phyloP scores from a whole-genome alignment of 2,329 filamentous ascomycete genomes.

The Teratosphaeriaceae sp. region DNA sequence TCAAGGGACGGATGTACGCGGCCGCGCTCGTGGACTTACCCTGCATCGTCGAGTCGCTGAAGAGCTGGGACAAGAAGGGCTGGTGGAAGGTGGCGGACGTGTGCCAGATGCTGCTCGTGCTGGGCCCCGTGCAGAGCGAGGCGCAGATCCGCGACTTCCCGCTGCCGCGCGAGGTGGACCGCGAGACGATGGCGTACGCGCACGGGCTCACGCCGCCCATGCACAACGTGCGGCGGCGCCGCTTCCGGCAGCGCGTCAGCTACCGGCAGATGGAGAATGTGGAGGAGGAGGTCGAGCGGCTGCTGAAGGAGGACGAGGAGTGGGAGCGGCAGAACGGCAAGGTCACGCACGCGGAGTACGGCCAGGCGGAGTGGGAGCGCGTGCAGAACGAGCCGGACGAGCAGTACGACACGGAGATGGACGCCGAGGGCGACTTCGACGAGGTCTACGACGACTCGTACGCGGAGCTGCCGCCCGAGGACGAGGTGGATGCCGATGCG shows the following conservation, averaged over 20 bases:
- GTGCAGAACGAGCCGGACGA: conserved; percentile 15
- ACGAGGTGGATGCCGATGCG: conserved; percentile 22
- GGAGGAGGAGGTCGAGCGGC: conserved; percentile 68
- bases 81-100: conserved; percentile 88
- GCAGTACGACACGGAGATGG: conserved; percentile 37
- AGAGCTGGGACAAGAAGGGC: conserved; percentile 82
- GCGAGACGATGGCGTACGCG: conserved; percentile 64
- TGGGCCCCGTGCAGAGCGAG: conserved; percentile 57
- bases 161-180: conserved; percentile 66
- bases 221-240: conserved; percentile 73
- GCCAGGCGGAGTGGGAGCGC: conserved; percentile 26
- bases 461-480: conserved; percentile 36
- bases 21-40: conserved; percentile 77
- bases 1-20: conserved; percentile 66
- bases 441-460: conserved; percentile 27
- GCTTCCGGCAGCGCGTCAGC: conserved; percentile 76
- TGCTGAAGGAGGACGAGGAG: conserved; percentile 61
- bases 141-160: conserved; percentile 45
- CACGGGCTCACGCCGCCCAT: conserved; percentile 85
- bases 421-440: conserved; percentile 24
- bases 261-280: conserved; percentile 80
- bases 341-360: conserved; percentile 49
- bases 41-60: conserved; percentile 84
- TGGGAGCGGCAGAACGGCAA: conserved; percentile 37
- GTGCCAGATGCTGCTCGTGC: conserved; percentile 80